Evolutionary conservation across 2,329 filamentous ascomycete species (phyloP), one percentile per base, ranked within the genome.

Genomic region (Cladosporium colombiae): DNA sequence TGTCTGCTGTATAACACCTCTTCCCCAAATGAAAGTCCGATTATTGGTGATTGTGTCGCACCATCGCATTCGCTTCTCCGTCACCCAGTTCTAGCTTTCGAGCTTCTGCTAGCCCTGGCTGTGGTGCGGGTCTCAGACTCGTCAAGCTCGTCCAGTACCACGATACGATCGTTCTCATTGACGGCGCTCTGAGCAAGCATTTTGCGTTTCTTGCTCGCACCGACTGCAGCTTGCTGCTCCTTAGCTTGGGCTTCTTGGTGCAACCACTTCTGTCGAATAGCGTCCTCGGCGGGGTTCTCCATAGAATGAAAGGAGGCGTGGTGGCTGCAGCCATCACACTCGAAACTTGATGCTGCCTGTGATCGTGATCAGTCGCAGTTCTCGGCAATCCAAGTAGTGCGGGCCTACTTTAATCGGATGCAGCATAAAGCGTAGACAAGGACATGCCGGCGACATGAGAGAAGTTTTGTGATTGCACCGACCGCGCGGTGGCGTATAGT

Each of bases 381-480:
- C n/a, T 33, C 8, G 25, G 18, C 29, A 44, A n/a, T 7, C 5
- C 5, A 16, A 55, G 8, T n/a, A 4, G 25, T 14, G 0, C 23
- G 27, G n/a, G 35, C 70, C 58, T 71, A 81, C 83, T 76, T 86
- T 85, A 52, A 85, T 76, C 0, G 84, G 84, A 73, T 86, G 84
- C 7, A 85, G 74, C 84, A 86, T 86, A 76, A 85, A 86, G 21
- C 84, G 79, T 50, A 84, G 74, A 71, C 84, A 86, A 5, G 84
- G 78, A 69, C 84, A 86, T 60, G 75, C 79, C 1, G 80, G 72
- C 2, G 77, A 79, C 35, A 85, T 73, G 18, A 84, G 71, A 27
- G 79, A 80, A 2, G 76, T 74, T 68, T 83, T 84, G 76, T 79
- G 79, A 61, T 83, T 83, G 74, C 83, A 85, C 62, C 77, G 77